Evolutionary conservation across 2,329 filamentous ascomycete genomes (phyloP), one percentile per base, ranked within the genome.

Genomic region (Pseudocercospora vitis): DNA sequence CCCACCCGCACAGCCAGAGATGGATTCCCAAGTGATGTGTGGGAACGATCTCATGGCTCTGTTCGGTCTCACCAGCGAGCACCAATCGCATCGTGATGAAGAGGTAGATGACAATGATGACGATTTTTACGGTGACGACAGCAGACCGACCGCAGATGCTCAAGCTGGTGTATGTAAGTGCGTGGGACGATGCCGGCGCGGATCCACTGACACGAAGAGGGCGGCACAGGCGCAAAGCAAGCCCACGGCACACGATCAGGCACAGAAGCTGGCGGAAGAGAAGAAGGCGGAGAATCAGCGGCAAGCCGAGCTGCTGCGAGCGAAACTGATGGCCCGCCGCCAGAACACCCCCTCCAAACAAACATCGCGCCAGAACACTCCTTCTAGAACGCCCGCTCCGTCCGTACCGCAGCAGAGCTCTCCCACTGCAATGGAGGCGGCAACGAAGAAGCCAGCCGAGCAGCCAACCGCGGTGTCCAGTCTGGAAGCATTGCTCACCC

Each of bases 271-370:
- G 1, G 58, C 53, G 24, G 45, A 45, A 19, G 53, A 46, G 18
- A 56, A 59, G 39, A 64, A 60, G 40, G 55, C 55, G 11, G 59
- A 63, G 52, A 65, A 68, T 40, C 62, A 67, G 50, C 52, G 45
- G 19, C 53, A 56, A 32, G 55, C 60, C 7, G 59, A 66, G 16
- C 72, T 76, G 51, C 70, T 74, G 29, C 55, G 63, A 7, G 64
- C 62, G 23, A 65, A 64, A 46, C 50, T 68, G 33, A 39, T 67
- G 11, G 63, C 62, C 37, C 50, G 61, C 47, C 57, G 61, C 4
- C 57, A 61, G 35, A 62, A 64, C 31, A 62, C 59, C 8, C 62
- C 61, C n/a, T 42, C 42, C 28, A 55, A 52, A 40, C 42, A 39
- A 45, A 42, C 42, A 18, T 14, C 42, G 14, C 42, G 42, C 42